Base-by-base conservation (phyloP, 352 stramenopile species). In the Globisporangium mamillatum region DNA sequence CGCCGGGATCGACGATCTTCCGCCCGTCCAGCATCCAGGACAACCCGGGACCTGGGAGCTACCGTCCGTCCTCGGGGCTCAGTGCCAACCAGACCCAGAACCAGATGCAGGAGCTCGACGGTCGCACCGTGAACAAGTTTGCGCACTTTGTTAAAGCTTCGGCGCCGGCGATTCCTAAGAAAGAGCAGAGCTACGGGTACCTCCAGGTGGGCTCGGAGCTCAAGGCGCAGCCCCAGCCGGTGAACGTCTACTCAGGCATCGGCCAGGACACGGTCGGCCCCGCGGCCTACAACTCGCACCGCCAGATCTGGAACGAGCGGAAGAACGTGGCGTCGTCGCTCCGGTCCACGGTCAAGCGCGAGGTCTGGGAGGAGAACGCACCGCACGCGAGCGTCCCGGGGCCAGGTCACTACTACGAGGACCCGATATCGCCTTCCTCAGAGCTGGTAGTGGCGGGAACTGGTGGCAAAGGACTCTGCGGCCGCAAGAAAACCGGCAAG, bases 141-240 rank as follows among this genome's bases (percentile, higher is more conserved):
- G 74, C 76, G 20, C 75, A 82, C 36, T 71, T 86, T 6, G 36
- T 87, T n/a, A 86, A 88, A 54, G 77, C 78, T 1, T 86, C 80
- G 3, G 82, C 82, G 4, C 86, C 86, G 14, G 80, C 86, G 9
- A 93, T 93, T 58, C 86, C 86, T 2, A 80, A 81, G 55, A 87
- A 82, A 59, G 82, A 90, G 12, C 86, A 93, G 66, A 90, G 84
- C 60, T 92, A 91, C 65, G 86, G 86, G 10, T 92, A 93, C 70
- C 66, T 86, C 12, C 71, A 79, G 34, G 76, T 75, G 27, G 66
- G 85, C 53, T 24, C 69, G 5, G 75, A 86, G 9, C 73, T 92
- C 8, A 69, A 74, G 16, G 68, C 75, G 6, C 83, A 91, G 53
- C 63, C 70, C 16, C 75, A 82, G 34, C 81, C 86, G 0, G 60